These are phyloP conservation scores for Agapanthus africanus DNA, from an alignment of 106 monocot species.

Conservation along the genomic window DNA sequence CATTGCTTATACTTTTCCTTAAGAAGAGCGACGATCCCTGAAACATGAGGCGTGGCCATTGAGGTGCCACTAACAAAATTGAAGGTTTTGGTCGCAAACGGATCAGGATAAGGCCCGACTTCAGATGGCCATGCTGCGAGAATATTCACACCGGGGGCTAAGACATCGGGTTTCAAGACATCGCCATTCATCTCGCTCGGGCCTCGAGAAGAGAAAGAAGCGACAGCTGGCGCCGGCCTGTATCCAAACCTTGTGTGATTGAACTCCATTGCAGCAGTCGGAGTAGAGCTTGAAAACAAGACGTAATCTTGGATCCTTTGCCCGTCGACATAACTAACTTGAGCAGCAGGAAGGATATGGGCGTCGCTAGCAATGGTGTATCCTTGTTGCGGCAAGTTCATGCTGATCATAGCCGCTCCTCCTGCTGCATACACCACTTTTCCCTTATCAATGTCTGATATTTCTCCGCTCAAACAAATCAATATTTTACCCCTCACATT, in stretches of 20 bases:
- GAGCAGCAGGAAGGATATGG: constrained; percentile 21
- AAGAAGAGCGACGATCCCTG: constrained; percentile 3
- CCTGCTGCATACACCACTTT: constrained; percentile 11
- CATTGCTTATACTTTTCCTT: constrained; percentile 5
- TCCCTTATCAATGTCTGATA: neutral
- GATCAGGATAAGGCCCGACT: constrained; percentile 8
- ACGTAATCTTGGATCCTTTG: constrained; percentile 4
- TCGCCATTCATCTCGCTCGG: constrained; percentile 1
- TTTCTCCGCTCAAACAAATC: neutral
- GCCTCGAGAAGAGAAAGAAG: constrained; percentile 15
- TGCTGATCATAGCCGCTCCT: constrained; percentile 20
- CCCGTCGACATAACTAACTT: constrained; percentile 13
- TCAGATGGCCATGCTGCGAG: constrained; percentile 9
- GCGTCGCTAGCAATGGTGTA: constrained; percentile 9
- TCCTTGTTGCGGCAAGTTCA: constrained; percentile 4
- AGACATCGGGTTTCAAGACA: constrained; percentile 11
- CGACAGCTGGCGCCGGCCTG: neutral
- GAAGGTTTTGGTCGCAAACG: neutral
- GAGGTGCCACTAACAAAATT: constrained; percentile 4
- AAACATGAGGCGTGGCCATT: constrained; percentile 18
- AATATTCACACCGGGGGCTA: constrained; percentile 12
- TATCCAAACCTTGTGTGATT: neutral
- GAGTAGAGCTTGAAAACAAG: neutral
- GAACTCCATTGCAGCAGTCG: constrained; percentile 13
- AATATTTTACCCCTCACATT: constrained; percentile 10